These are phyloP conservation scores for Salix exigua DNA, from an alignment of 345 rosid species.

Conservation along the genomic window DNA sequence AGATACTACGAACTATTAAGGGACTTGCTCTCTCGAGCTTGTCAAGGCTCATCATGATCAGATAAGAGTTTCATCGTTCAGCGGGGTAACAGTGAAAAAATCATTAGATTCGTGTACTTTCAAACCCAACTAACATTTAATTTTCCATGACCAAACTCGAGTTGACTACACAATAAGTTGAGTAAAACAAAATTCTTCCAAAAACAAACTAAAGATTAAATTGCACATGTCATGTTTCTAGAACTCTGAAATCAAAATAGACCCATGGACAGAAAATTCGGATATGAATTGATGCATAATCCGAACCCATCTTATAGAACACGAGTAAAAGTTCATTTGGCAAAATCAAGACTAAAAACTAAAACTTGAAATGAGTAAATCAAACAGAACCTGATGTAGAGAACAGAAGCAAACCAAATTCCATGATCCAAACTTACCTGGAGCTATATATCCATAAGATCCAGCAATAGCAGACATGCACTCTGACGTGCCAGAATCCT, in stretches of 20 bases:
- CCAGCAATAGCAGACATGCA: slow-evolving; percentile 98
- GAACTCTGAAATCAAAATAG: slow-evolving; percentile 5
- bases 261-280: slow-evolving; percentile 5
- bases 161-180: slow-evolving; percentile 1
- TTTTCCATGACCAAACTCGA: slow-evolving; percentile 4
- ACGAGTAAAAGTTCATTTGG: slow-evolving; percentile 12
- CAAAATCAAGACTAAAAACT: neutral
- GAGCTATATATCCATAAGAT: slow-evolving; percentile 92
- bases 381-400: neutral
- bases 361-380: neutral
- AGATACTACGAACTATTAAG: no score
- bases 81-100: slow-evolving; percentile 1
- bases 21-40: no score
- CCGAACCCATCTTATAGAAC: slow-evolving; percentile 9
- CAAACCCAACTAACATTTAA: slow-evolving; percentile 18
- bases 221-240: slow-evolving; percentile 17
- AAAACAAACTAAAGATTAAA: slow-evolving; percentile 3
- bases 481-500: slow-evolving; percentile 87
- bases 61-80: slow-evolving; percentile 4
- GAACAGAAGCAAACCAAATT: neutral
- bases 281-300: slow-evolving; percentile 11
- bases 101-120: slow-evolving; percentile 28
- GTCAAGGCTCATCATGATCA: neutral
- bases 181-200: slow-evolving; percentile 9
- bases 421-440: slow-evolving; percentile 43